Percentiles rank a stretch among this genome's conserved stretches.
These are phyloP conservation scores for Colletotrichum sp. DNA, from an alignment of 2,329 filamentous ascomycete genomes.

Conservation along the genomic window DNA sequence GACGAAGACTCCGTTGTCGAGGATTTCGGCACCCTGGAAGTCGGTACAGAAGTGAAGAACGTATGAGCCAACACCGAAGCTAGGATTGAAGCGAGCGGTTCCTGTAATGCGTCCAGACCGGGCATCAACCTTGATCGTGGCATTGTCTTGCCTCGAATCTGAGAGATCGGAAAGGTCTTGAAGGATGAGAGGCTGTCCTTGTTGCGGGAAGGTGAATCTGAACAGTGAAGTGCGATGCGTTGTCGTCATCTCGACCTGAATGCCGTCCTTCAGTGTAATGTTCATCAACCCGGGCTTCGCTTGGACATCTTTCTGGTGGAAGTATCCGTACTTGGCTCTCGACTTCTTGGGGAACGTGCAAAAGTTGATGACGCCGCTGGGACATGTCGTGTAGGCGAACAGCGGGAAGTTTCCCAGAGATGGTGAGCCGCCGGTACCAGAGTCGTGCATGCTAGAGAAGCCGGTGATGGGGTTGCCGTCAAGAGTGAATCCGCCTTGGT, in stretches of 20 bases:
- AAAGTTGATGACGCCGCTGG: conserved; percentile 62
- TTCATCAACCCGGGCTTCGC: conserved; percentile 71
- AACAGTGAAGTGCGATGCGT: conserved; percentile 71
- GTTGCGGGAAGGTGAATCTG: conserved; percentile 64
- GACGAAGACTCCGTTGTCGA: conserved; percentile 65
- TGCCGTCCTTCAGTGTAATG: conserved; percentile 60
- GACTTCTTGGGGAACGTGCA: conserved; percentile 63
- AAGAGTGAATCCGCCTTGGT: conserved; percentile 62
- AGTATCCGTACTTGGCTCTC: conserved; percentile 44
- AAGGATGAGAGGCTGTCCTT: conserved; percentile 61
- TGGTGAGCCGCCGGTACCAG: conserved; percentile 60
- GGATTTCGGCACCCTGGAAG: conserved; percentile 62
- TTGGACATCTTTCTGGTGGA: conserved; percentile 54
- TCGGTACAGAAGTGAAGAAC: conserved; percentile 70
- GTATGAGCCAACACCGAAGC: conserved; percentile 68
- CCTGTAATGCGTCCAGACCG: conserved; percentile 66
- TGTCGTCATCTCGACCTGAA: conserved; percentile 70
- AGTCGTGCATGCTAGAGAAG: conserved; percentile 64
- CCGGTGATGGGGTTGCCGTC: conserved; percentile 55
- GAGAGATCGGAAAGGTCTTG: conserved; percentile 70
- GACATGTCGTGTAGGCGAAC: conserved; percentile 69
- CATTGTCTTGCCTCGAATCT: conserved; percentile 63
- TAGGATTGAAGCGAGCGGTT: conserved; percentile 65
- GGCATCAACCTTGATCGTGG: conserved; percentile 57
- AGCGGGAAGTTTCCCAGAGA: conserved; percentile 77